Conservation (phyloP, 805 yeast genomes). For the Starmerella lactis-condensi region DNA sequence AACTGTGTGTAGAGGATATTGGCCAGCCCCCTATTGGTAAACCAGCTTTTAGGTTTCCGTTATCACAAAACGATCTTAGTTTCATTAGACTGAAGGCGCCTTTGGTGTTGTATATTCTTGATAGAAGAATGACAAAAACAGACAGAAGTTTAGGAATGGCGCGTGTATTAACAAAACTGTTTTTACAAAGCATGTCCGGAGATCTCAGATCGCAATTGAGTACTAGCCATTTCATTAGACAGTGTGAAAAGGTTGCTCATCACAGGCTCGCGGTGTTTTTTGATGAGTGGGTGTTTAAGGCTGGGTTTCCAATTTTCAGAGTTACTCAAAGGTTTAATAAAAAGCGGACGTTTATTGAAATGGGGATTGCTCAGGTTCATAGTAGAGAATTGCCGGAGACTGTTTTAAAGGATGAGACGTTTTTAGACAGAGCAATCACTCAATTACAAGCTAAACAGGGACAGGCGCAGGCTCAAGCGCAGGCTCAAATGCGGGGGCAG, state of each 20-base stretch:
- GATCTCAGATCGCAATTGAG: conserved; percentile 65
- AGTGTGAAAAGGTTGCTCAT: conserved; percentile 89
- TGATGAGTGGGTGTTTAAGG: conserved; percentile 79
- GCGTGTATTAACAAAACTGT: conserved; percentile 77
- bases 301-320: conserved; percentile 75
- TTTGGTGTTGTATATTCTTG: conserved; percentile 62
- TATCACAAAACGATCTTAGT: conserved; percentile 39
- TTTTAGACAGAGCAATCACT: conserved; percentile 26
- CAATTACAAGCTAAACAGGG: conserved; percentile 11
- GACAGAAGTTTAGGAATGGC: conserved; percentile 85
- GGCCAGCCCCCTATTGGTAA: conserved; percentile 67
- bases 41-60: conserved; percentile 48
- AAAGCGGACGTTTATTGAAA: conserved; percentile 81
- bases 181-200: conserved; percentile 88
- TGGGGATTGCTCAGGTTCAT: conserved; percentile 85
- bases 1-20: conserved; percentile 53
- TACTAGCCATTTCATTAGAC: conserved; percentile 69
- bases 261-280: conserved; percentile 67
- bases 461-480: conserved; percentile 23
- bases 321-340: conserved; percentile 86
- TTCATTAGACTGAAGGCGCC: conserved; percentile 73
- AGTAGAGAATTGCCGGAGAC: conserved; percentile 21
- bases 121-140: conserved; percentile 85
- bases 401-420: conserved; percentile 22
- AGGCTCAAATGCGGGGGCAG: conserved; percentile 2